Evolutionary conservation across 371 early-diverging fungal genomes (phyloP).

Genomic region (Rhizopus delemar): DNA sequence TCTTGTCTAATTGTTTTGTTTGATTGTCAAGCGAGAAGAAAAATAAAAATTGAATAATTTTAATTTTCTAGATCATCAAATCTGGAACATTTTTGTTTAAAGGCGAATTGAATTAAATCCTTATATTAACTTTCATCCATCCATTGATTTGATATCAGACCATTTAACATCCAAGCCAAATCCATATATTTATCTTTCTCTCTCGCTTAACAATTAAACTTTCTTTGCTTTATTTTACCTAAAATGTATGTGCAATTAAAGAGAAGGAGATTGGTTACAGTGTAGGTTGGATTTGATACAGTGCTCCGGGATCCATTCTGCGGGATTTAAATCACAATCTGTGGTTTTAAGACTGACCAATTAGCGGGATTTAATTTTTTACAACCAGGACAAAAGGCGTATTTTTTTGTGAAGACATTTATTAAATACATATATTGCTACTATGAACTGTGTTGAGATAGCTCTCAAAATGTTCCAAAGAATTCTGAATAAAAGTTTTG

Average conservation of each 20-base stretch:
- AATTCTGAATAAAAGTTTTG: too few species aligned
- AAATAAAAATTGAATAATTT: background rate
- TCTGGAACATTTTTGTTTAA: background rate
- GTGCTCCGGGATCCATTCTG: background rate
- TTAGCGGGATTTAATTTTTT: too few species aligned
- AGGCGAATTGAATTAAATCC: background rate
- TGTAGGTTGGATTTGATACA: background rate
- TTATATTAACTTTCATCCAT: background rate
- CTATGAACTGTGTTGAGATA: too few species aligned
- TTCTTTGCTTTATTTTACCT: slow-evolving; percentile 14
- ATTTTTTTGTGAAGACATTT: too few species aligned
- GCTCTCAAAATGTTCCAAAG: too few species aligned
- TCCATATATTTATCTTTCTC: background rate
- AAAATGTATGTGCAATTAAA: slow-evolving; percentile 26
- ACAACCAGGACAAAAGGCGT: too few species aligned
- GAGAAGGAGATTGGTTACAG: slow-evolving; percentile 15
- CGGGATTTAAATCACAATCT: too few species aligned
- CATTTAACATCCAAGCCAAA: too few species aligned
- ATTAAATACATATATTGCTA: too few species aligned
- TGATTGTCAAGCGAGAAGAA: background rate
- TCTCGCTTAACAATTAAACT: background rate
- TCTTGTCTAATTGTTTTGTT: background rate
- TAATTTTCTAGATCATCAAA: background rate
- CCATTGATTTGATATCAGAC: background rate
- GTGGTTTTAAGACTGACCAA: too few species aligned